Percentiles rank a stretch among this genome's conserved stretches.
Conservation (phyloP, 179 eudicot species). For the Camellia oleifera region DNA sequence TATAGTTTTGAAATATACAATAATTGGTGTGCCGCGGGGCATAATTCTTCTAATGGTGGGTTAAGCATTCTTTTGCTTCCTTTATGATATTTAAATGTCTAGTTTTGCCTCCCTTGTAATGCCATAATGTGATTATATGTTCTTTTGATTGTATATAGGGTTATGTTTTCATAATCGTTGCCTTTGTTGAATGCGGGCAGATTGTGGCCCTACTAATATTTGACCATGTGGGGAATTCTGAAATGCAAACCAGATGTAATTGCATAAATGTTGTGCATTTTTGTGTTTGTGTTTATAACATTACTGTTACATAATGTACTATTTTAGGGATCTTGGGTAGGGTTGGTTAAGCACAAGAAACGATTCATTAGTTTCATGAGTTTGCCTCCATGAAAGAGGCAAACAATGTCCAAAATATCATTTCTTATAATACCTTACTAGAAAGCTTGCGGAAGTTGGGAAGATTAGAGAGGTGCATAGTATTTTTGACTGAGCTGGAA, state of each 20-base stretch:
- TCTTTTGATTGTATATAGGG: too few species aligned
- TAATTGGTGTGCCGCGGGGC: too few species aligned
- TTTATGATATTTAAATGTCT: too few species aligned
- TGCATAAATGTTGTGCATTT: constrained; percentile 37
- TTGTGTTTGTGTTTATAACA: too few species aligned
- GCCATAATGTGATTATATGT: too few species aligned
- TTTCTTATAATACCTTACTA: constrained; percentile 70
- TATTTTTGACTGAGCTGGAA: constrained; percentile 51
- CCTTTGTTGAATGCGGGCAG: constrained; percentile 66
- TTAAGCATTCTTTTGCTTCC: too few species aligned
- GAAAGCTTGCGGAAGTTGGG: constrained; percentile 63
- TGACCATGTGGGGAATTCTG: constrained; percentile 44
- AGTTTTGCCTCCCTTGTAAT: too few species aligned
- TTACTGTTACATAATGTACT: constrained; percentile 22
- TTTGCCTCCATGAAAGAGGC: constrained; percentile 64
- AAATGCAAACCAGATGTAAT: constrained; percentile 63
- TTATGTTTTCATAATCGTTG: constrained; percentile 34
- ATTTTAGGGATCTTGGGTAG: constrained; percentile 63
- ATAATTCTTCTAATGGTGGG: too few species aligned
- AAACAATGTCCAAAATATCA: constrained; percentile 55
- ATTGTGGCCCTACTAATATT: constrained; percentile 49
- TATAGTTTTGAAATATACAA: too few species aligned
- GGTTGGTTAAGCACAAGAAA: constrained; percentile 57
- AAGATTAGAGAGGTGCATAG: constrained; percentile 51
- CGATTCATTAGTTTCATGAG: constrained; percentile 38